Conservation (phyloP, 2,329 filamentous ascomycete genomes). For the Alternaria postmessia region DNA sequence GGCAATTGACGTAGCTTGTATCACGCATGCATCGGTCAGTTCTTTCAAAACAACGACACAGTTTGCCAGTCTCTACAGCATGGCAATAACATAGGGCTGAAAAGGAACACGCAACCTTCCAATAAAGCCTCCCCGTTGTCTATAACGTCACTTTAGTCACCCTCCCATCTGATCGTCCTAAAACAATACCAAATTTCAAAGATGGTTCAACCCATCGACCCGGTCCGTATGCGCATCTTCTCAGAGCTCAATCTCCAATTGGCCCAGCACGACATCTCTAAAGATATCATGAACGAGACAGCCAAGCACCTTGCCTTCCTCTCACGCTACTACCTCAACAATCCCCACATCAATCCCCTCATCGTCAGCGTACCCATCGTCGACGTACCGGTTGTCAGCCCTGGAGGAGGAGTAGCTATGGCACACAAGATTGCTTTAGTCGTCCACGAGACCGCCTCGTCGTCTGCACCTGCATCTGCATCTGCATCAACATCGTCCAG, state of each 20-base stretch:
- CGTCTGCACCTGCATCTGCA: not conserved
- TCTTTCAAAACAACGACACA: not conserved
- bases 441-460: not conserved
- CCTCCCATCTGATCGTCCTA: not conserved
- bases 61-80: not conserved
- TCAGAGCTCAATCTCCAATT: constrained; percentile 3
- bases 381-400: not conserved
- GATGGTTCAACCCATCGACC: not conserved
- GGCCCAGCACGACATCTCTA: not conserved
- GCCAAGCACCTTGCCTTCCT: constrained; percentile 4
- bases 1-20: not conserved
- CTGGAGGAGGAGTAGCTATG: not conserved
- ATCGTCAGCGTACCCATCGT: not conserved
- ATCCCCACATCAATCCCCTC: not conserved
- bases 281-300: not conserved
- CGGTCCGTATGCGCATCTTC: constrained; percentile 8
- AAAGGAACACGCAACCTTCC: not conserved
- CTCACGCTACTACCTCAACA: constrained; percentile 1
- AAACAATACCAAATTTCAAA: not conserved
- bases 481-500: not conserved
- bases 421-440: constrained; percentile 1
- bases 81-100: not conserved
- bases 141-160: not conserved
- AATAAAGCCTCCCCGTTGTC: too few relatives aligned
- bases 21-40: not conserved